These are phyloP conservation scores for Aethionema arabicum DNA, from an alignment of 345 rosid species.

Conservation along the genomic window DNA sequence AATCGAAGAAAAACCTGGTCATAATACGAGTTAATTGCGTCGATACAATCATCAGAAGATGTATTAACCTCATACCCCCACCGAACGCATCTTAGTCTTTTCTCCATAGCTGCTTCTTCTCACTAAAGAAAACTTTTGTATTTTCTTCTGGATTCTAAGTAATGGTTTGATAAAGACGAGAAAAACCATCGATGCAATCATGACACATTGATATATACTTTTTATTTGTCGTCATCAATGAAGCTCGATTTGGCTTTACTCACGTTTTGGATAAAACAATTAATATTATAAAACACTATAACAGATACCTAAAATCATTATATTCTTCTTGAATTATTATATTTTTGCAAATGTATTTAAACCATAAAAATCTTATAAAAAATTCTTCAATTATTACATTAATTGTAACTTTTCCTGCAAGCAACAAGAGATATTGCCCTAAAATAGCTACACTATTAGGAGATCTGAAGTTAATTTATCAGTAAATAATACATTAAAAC, in stretches of 20 bases:
- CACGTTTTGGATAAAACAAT: constrained; percentile 17
- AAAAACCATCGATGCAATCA: not conserved
- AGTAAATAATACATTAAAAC: not conserved
- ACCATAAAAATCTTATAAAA: too few relatives aligned
- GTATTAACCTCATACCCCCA: constrained; percentile 84
- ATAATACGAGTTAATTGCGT: constrained; percentile 66
- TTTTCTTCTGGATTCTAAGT: not conserved
- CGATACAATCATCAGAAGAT: constrained; percentile 60
- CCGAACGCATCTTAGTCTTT: constrained; percentile 48
- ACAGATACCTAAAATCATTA: too few relatives aligned
- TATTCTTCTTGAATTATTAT: too few relatives aligned
- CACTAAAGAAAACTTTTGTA: not conserved
- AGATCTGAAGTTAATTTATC: not conserved
- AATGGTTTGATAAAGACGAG: constrained; percentile 7
- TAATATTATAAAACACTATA: too few relatives aligned
- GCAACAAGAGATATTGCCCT: not conserved
- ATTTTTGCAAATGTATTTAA: too few relatives aligned
- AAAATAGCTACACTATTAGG: too few relatives aligned
- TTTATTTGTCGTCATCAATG: constrained; percentile 19
- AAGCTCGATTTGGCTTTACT: not conserved
- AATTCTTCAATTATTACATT: too few relatives aligned
- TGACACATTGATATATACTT: constrained; percentile 15
- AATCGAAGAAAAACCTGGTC: constrained; percentile 49
- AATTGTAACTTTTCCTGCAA: constrained; percentile 13
- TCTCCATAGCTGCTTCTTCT: constrained; percentile 42